phyloP scores from a whole-genome alignment of 495 filamentous ascomycete genomes.

The Aspergillus indologenus region DNA sequence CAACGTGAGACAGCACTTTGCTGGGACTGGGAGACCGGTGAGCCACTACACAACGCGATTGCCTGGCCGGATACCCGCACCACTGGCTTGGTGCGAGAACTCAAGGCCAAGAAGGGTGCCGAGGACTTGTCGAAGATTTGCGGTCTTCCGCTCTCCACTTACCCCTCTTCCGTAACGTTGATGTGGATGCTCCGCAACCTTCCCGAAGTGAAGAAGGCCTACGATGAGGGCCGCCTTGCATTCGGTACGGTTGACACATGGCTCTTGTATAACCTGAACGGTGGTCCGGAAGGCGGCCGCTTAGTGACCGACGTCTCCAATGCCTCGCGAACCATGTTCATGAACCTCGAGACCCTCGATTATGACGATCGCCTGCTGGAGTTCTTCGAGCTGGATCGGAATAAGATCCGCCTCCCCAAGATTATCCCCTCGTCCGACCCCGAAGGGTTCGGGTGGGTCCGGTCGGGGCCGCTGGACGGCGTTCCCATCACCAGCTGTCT shows the following conservation, averaged over 20 bases:
- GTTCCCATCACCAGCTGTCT: slow-evolving; percentile 82
- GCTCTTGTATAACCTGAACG: slow-evolving; percentile 88
- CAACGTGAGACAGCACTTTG: slow-evolving; percentile 91
- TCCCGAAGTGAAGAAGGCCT: slow-evolving; percentile 67
- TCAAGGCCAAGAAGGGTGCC: slow-evolving; percentile 64
- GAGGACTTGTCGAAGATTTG: slow-evolving; percentile 72
- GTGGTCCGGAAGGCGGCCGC: slow-evolving; percentile 64
- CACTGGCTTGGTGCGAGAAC: slow-evolving; percentile 71
- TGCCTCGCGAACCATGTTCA: slow-evolving; percentile 94
- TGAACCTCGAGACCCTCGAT: slow-evolving; percentile 82
- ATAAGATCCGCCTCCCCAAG: slow-evolving; percentile 73
- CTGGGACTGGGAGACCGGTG: slow-evolving; percentile 85
- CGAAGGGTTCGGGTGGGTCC: slow-evolving; percentile 68
- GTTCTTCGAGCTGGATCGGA: slow-evolving; percentile 78
- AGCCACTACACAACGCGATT: slow-evolving; percentile 84
- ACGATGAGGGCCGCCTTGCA: slow-evolving; percentile 74
- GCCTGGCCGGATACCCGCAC: slow-evolving; percentile 95
- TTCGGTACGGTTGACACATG: slow-evolving; percentile 96
- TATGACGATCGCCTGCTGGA: slow-evolving; percentile 79
- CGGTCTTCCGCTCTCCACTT: slow-evolving; percentile 87
- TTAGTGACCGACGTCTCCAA: slow-evolving; percentile 91
- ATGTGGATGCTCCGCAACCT: slow-evolving; percentile 80
- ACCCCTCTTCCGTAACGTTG: slow-evolving; percentile 87
- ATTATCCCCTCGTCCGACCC: slow-evolving; percentile 84
- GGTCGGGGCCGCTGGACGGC: slow-evolving; percentile 65